phyloP scores from a whole-genome alignment of 148 eudicot species.

The Silene uniflora region DNA sequence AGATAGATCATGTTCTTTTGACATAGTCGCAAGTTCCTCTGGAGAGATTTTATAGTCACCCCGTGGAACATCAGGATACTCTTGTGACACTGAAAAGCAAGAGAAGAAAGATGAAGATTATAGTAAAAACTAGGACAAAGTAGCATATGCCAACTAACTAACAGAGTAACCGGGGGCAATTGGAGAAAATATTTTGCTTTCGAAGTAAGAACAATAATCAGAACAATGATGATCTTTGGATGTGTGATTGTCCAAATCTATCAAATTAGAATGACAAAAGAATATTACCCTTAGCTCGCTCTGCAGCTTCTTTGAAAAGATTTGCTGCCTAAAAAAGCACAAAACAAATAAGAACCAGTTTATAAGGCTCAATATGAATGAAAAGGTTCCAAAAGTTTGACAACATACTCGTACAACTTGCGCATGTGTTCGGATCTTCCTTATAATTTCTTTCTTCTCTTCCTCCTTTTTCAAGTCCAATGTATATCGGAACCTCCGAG shows the following conservation, averaged over 20 bases:
- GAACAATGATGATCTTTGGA: background rate
- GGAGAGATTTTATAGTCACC: conserved; percentile 55
- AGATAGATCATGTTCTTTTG: conserved; percentile 67
- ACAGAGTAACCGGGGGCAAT: background rate
- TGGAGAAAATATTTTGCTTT: background rate
- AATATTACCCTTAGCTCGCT: conserved; percentile 43
- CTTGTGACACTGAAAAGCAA: conserved; percentile 29
- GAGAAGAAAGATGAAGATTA: background rate
- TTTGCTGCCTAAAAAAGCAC: conserved; percentile 63
- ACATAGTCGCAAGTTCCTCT: conserved; percentile 62
- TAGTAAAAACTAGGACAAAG: background rate
- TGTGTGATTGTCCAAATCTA: background rate
- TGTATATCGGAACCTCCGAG: conserved; percentile 90
- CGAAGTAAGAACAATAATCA: background rate
- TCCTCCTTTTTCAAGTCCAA: conserved; percentile 91
- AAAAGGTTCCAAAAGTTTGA: background rate
- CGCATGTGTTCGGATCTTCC: conserved; percentile 89
- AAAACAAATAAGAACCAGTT: conserved; percentile 6
- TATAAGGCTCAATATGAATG: background rate
- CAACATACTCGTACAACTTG: conserved; percentile 78
- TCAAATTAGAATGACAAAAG: background rate
- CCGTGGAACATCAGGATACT: conserved; percentile 30
- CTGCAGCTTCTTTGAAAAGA: conserved; percentile 72
- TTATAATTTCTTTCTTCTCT: conserved; percentile 70
- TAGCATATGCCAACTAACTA: background rate